Evolutionary conservation across 192 early-diverging fungal species (phyloP), one percentile per base, ranked within the genome.

Genomic region (Coemansia sp.): DNA sequence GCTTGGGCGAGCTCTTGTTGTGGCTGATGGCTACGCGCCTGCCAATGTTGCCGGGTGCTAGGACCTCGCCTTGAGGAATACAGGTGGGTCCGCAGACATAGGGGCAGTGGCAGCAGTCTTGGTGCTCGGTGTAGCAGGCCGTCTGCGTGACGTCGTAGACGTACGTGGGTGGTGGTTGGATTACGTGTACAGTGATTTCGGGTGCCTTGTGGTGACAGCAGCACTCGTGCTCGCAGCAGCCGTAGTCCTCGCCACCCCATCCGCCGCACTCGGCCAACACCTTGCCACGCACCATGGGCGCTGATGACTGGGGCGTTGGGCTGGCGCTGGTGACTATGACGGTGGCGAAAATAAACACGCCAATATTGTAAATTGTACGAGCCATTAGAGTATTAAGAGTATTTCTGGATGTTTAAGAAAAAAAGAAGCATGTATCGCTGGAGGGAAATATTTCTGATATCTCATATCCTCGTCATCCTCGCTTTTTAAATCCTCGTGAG

Each of bases 101-200:
- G 12, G 72, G 68, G 41, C 72, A 74, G 12, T 69, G 65, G 55
- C 72, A 74, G 53, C 77, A 74, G 57, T 79, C 77, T n/a, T 62
- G 65, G 77, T 79, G 77, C 68, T 79, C 77, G 14, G 72, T 74
- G 65, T 79, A 79, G 62, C 65, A 69, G 12, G 77, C 77, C 1
- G 77, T 79, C 50, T 79, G 77, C 0, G 77, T 79, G 14, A 79
- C 61, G 14, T 79, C 77, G 69, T 79, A 79, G 59, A 79, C 74
- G 39, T 59, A 79, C 13, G 77, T 79, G 12, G 77, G 77, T 5
- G 77, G 77, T 2, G 77, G 77, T 62, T 74, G 77, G 68, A 79
- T 70, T 2, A 79, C 77, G 45, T 79, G 77, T 2, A 79, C 77
- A 16, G 77, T 71, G 33, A 79, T 41, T 28, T 79, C 68, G 1